Evolutionary conservation across 495 filamentous ascomycete genomes (phyloP).

Genomic region (Amniculicola lignicola): DNA sequence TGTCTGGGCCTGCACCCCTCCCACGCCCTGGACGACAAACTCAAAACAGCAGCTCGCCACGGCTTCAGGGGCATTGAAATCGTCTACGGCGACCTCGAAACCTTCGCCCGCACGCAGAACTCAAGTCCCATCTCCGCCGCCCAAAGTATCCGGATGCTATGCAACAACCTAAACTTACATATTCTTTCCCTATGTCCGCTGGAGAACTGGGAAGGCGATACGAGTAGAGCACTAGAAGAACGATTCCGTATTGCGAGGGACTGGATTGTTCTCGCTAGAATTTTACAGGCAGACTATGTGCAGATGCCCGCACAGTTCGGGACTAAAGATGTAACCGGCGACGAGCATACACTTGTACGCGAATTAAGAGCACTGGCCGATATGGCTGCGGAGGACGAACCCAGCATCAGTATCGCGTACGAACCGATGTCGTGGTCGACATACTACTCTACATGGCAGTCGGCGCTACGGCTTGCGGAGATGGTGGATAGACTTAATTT

Average conservation of each 20-base stretch:
- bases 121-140: background rate
- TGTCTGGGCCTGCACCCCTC: background rate
- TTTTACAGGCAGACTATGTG: background rate
- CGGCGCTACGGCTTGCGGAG: background rate
- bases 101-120: background rate
- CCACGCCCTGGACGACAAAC: background rate
- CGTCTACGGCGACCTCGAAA: background rate
- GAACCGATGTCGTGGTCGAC: conserved; percentile 2
- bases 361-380: background rate
- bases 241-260: background rate
- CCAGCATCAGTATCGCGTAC: background rate
- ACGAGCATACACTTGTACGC: background rate
- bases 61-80: conserved; percentile 1
- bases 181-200: conserved; percentile 2
- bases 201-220: conserved; percentile 2
- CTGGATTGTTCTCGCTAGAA: background rate
- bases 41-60: background rate
- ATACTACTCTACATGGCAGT: background rate
- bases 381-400: background rate
- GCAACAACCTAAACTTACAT: background rate
- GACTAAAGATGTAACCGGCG: background rate
- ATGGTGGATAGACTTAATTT: background rate
- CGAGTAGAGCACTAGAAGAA: background rate
- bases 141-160: background rate
- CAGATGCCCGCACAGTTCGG: background rate